Base-by-base conservation (phyloP, 2,329 filamentous ascomycete species). In the Colletotrichum orbiculare region DNA sequence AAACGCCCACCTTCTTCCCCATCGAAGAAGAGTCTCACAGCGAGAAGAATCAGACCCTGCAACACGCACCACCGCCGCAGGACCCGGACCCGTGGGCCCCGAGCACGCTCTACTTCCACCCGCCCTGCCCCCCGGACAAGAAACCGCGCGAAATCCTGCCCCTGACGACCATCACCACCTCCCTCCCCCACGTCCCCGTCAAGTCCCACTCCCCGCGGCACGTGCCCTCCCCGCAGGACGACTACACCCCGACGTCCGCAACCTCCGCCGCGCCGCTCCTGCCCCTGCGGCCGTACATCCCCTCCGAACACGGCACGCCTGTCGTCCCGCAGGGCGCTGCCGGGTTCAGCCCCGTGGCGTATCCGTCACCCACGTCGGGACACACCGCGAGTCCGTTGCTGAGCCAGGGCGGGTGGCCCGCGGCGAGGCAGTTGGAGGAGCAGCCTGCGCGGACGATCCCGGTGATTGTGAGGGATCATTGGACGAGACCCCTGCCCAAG, bases 1-100 rank as follows among this genome's bases (percentile, higher is more conserved):
- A 76, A 13, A 79, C 78, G 1, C 78, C 80, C 0, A 71, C 72
- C 42, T 78, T 79, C 70, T 77, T 77, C 69, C 71, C 70, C 4
- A 71, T 73, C 5, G 73, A 74, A 35, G 74, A 75, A 12, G 75
- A 77, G 43, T 63, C 12, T 2, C 13, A 43, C 10, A 60, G 64
- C 12, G 54, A 46, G 49, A 60, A 56, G 8, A 54, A 57, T 12
- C 72, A 74, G 54, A 70, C 70, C 5, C 17, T 38, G 5, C 45
- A 41, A 2, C 48, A 15, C n/a, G n/a, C 35, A 12, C 46, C 50
- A 10, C 39, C 35, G 35, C 38, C 13, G 11, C 8, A n/a, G 12
- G 34, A 35, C 5, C 39, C 11, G n/a, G 48, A 67, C n/a, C 63
- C 25, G 25, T 25, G 25, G 25, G 25, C 25, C 25, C 25, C 25